Evolutionary conservation across 805 yeast species (phyloP).

Genomic region (Maudiozyma barnettii): DNA sequence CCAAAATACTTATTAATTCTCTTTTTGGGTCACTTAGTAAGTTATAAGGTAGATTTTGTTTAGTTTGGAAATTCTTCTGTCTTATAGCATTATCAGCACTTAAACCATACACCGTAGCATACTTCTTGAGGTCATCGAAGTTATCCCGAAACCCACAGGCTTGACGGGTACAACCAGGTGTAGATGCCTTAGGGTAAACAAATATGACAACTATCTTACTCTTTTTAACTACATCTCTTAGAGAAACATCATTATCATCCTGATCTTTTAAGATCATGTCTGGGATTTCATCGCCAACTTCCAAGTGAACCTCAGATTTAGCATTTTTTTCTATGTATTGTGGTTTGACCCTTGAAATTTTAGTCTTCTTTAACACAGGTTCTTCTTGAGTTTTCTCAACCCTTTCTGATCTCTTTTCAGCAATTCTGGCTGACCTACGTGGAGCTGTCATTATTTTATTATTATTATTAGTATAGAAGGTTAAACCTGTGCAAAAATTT

Average conservation of each 20-base stretch:
- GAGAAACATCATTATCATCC: slow-evolving; percentile 51
- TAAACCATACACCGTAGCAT: slow-evolving; percentile 60
- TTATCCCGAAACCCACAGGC: slow-evolving; percentile 79
- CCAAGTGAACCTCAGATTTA: slow-evolving; percentile 13
- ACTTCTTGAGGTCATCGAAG: slow-evolving; percentile 32
- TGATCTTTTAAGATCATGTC: slow-evolving; percentile 56
- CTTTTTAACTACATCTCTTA: slow-evolving; percentile 34
- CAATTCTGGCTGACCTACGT: slow-evolving; percentile 27
- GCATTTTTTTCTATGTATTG: no score
- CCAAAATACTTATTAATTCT: slow-evolving; percentile 60
- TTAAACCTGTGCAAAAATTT: no score
- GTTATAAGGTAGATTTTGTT: slow-evolving; percentile 64
- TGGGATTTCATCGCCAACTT: slow-evolving; percentile 60
- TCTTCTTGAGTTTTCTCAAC: slow-evolving; percentile 1
- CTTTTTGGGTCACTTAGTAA: slow-evolving; percentile 69
- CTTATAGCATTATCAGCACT: slow-evolving; percentile 75
- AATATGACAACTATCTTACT: slow-evolving; percentile 45
- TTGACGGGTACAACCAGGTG: slow-evolving; percentile 96
- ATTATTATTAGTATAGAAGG: no score
- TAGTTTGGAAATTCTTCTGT: slow-evolving; percentile 65
- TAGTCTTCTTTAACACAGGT: slow-evolving; percentile 3
- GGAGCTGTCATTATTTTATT: slow-evolving; percentile 11
- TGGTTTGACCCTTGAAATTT: background rate
- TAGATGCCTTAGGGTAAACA: slow-evolving; percentile 86
- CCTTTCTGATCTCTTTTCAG: slow-evolving; percentile 7